A percentile compares a stretch with the other conserved stretches of the same genome.
Conservation (phyloP, 441 rosid genomes). For the Erodium trifolium region DNA sequence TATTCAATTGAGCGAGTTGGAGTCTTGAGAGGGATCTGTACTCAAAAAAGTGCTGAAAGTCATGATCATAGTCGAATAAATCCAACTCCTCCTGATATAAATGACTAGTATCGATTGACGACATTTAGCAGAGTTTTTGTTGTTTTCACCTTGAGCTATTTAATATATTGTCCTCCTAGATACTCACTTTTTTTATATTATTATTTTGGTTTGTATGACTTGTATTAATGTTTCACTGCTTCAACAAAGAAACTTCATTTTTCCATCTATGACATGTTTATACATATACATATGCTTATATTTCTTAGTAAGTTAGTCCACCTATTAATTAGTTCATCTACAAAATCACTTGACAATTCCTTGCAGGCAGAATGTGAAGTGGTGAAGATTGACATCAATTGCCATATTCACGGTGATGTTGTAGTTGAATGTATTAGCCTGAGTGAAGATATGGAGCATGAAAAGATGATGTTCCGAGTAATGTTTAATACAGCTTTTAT, state of each 20-base stretch:
- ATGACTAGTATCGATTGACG: no score
- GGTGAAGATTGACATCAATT: constrained; percentile 81
- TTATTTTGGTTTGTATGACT: no score
- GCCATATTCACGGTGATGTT: constrained; percentile 80
- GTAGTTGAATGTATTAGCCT: constrained; percentile 83
- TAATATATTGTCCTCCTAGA: no score
- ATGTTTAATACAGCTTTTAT: constrained; percentile 31
- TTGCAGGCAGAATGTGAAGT: constrained; percentile 78
- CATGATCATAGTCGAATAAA: not conserved
- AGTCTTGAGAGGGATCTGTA: not conserved
- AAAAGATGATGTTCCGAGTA: constrained; percentile 71
- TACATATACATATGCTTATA: not conserved
- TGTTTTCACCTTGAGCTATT: no score
- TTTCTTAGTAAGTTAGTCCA: not conserved
- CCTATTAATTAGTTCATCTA: not conserved
- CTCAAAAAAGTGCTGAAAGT: not conserved
- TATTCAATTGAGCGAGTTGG: not conserved
- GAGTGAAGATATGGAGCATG: constrained; percentile 64
- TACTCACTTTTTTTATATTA: no score
- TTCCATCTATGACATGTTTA: no score
- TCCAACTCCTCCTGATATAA: not conserved
- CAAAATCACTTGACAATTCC: constrained; percentile 12
- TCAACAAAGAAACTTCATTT: no score
- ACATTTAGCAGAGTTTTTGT: no score
- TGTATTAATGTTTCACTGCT: no score